phyloP scores from a whole-genome alignment of 768 basidiomycete genomes.

The Lanmaoa pseudosensibilis region DNA sequence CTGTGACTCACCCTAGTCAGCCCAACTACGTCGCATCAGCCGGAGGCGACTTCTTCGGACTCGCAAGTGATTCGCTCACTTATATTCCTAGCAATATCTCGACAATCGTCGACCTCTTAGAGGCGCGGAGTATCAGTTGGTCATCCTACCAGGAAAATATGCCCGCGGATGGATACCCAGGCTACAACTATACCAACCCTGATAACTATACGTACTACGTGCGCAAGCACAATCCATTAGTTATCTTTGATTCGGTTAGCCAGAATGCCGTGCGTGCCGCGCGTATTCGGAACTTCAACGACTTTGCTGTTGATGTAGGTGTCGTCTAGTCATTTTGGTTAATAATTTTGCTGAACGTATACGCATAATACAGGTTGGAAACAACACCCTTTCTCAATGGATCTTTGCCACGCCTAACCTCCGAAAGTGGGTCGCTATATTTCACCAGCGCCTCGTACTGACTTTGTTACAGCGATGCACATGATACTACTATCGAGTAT shows the following conservation, averaged over 20 bases:
- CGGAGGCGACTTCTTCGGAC: slow-evolving; percentile 56
- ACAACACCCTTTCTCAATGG: slow-evolving; percentile 56
- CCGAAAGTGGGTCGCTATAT: slow-evolving; percentile 20
- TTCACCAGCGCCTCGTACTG: neutral
- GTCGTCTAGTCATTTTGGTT: neutral
- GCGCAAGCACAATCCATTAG: slow-evolving; percentile 57
- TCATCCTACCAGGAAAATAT: slow-evolving; percentile 60
- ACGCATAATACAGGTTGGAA: slow-evolving; percentile 24
- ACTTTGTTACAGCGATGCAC: slow-evolving; percentile 48
- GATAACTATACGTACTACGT: slow-evolving; percentile 50
- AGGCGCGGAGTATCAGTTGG: slow-evolving; percentile 58
- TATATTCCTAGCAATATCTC: slow-evolving; percentile 48
- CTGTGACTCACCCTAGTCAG: slow-evolving; percentile 57
- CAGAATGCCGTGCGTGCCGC: slow-evolving; percentile 39
- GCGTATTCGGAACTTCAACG: slow-evolving; percentile 59
- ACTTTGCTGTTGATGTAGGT: slow-evolving; percentile 54
- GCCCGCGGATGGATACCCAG: slow-evolving; percentile 49
- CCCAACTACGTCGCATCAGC: slow-evolving; percentile 54
- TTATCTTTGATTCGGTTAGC: slow-evolving; percentile 53
- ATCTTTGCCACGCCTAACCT: slow-evolving; percentile 63
- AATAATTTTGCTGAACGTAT: neutral
- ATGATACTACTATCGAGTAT: slow-evolving; percentile 57
- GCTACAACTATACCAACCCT: slow-evolving; percentile 35
- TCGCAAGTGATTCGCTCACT: slow-evolving; percentile 39
- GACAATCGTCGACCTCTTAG: slow-evolving; percentile 59